Evolutionary conservation across 73 alveolate species (phyloP), one percentile per base, ranked within the genome.

Genomic region (Tetrahymena borealis): DNA sequence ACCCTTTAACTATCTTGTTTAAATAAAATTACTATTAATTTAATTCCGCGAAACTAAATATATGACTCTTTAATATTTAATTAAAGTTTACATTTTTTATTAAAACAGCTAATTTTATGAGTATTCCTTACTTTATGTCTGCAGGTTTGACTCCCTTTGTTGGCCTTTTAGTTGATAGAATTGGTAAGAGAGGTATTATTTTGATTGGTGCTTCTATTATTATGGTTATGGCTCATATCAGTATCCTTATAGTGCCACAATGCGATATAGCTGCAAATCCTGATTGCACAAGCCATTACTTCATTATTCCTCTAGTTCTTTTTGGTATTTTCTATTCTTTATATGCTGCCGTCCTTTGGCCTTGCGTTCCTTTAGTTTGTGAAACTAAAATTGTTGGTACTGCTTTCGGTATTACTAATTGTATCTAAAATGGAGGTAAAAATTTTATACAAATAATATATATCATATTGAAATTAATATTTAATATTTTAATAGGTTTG

Each of bases 301-400:
- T 60, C 10, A 60, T 96, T 36, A 38, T 91, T 32, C 96, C 97
- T 20, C 91, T 96, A 28, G 96, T 92, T 6, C 12, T 96, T 32
- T 90, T 96, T 85, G 99, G 99, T 37, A 78, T 97, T 32, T 95
- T 97, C 39, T 97, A 94, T 77, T 93, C 98, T 18, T 91, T 97
- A 37, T 97, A 97, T 95, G 99, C 97, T 10, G 95, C 98, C 1
- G 97, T 97, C 0, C 91, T 97, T 32, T 97, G 99, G 99, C 95
- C 98, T 28, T 93, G 97, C 33, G 94, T 97, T 94, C 98, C 98
- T 31, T 96, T 96, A 79, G 95, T 94, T 13, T 98, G 96, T 31
- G 96, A 95, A 78, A 94, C 98, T 32, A 93, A 92, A 78, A 94
- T 97, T 13, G 98, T 97, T 0, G 99, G 99, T 38, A 91, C 99